Evolutionary conservation across 768 basidiomycete genomes (phyloP).

Genomic region (Guyanaporus albipodus): DNA sequence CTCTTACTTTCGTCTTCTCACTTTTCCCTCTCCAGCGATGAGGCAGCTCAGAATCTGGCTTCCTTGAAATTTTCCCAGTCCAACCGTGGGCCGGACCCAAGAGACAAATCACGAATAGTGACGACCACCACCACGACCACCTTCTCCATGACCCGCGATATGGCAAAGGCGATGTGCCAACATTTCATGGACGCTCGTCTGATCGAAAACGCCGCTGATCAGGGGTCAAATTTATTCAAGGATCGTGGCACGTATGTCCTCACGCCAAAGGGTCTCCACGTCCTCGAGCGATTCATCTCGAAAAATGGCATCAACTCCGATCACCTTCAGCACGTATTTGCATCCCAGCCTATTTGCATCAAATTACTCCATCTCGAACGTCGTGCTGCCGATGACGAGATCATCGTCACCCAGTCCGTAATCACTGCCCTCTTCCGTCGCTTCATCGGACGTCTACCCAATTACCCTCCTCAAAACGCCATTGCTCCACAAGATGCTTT

Average conservation of each 20-base stretch:
- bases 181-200: conserved; percentile 99
- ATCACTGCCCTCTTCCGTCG: conserved; percentile 93
- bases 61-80: conserved; percentile 99
- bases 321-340: conserved; percentile 85
- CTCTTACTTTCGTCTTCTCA: conserved; percentile 1
- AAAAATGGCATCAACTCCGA: conserved; percentile 98
- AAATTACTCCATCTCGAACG: conserved; percentile 97
- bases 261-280: conserved; percentile 97
- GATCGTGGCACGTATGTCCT: conserved; percentile 94
- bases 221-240: conserved; percentile 86
- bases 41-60: conserved; percentile 89
- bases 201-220: conserved; percentile 95
- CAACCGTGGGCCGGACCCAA: conserved; percentile 95
- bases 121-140: conserved; percentile 99
- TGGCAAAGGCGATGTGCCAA: conserved; percentile 99
- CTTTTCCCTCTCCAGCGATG: conserved; percentile 59
- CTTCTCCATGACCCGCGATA: conserved; percentile 99
- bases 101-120: conserved; percentile 95
- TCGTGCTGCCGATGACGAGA: conserved; percentile 90
- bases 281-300: conserved; percentile 98
- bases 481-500: conserved; percentile 54
- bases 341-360: conserved; percentile 92
- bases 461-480: conserved; percentile 54
- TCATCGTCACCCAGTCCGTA: conserved; percentile 91
- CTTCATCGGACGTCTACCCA: conserved; percentile 87